phyloP scores from a whole-genome alignment of 306 rosid genomes.

The Dalbergia cultrata region DNA sequence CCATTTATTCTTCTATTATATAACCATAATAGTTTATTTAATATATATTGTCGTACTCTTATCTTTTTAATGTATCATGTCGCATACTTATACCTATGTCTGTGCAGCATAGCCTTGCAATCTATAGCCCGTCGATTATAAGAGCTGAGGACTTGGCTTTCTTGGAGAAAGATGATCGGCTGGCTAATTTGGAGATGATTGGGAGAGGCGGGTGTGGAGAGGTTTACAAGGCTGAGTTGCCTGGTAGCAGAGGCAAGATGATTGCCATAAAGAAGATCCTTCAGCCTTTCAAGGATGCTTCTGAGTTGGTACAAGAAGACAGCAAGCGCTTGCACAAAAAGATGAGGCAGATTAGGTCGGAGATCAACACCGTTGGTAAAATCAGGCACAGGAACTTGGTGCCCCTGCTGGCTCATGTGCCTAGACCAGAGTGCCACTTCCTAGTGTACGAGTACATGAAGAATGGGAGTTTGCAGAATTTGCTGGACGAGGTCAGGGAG shows the following conservation, averaged over 20 bases:
- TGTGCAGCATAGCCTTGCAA: constrained; percentile 53
- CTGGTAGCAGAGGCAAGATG: constrained; percentile 69
- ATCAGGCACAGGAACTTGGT: constrained; percentile 89
- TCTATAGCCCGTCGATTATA: constrained; percentile 71
- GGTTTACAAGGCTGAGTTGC: constrained; percentile 82
- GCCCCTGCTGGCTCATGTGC: constrained; percentile 80
- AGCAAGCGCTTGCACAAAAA: constrained; percentile 70
- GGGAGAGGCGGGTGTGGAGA: constrained; percentile 89
- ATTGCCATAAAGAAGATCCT: constrained; percentile 84
- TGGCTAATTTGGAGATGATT: constrained; percentile 64
- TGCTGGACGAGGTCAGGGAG: constrained; percentile 40
- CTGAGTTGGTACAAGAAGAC: constrained; percentile 72
- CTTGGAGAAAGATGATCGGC: constrained; percentile 79
- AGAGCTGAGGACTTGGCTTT: constrained; percentile 80
- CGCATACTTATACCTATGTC: too few relatives aligned
- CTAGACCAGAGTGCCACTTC: constrained; percentile 81
- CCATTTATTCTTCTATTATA: too few relatives aligned
- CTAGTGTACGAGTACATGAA: constrained; percentile 93
- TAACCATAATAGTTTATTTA: too few relatives aligned
- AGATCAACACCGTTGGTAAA: constrained; percentile 86
- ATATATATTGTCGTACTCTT: too few relatives aligned
- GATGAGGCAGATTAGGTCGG: constrained; percentile 86
- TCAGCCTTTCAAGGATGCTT: constrained; percentile 75
- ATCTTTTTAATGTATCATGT: too few relatives aligned
- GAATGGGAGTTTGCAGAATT: constrained; percentile 86